These are phyloP conservation scores for Termitomyces sp. DNA, from an alignment of 768 basidiomycete genomes.

Conservation along the genomic window DNA sequence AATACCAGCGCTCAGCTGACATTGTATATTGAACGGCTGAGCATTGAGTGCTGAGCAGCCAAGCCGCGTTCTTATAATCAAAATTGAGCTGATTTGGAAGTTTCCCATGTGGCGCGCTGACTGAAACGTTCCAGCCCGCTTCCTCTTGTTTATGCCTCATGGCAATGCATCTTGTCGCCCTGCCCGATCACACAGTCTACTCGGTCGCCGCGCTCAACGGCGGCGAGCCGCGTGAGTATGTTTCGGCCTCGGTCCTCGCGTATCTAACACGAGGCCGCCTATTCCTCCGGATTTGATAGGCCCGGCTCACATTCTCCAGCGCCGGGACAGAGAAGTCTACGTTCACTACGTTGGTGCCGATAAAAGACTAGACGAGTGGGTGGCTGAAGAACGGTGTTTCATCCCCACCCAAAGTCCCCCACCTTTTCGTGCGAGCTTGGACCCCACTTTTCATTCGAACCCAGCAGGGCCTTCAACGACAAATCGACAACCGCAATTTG, in stretches of 20 bases:
- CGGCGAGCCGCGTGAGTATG: conserved; percentile 18
- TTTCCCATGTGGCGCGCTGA: conserved; percentile 8
- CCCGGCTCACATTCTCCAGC: conserved; percentile 49
- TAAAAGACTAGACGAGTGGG: conserved; percentile 74
- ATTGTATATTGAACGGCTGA: not conserved
- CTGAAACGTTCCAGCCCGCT: not conserved
- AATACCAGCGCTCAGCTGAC: not conserved
- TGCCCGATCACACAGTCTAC: conserved; percentile 21
- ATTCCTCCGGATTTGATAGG: conserved; percentile 22
- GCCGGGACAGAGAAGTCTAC: conserved; percentile 47
- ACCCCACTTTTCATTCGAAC: not conserved
- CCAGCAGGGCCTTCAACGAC: not conserved
- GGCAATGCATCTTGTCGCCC: conserved; percentile 21
- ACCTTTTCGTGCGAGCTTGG: not conserved
- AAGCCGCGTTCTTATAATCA: not conserved
- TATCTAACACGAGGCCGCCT: conserved; percentile 13
- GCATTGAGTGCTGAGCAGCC: not conserved
- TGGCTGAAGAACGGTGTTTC: conserved; percentile 39
- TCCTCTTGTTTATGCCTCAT: conserved; percentile 11
- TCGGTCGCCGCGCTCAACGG: conserved; percentile 28
- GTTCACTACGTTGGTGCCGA: conserved; percentile 72
- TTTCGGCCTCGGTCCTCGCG: conserved; percentile 7
- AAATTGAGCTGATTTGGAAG: not conserved
- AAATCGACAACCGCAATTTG: not conserved
- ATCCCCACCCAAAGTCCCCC: conserved; percentile 6